These are phyloP conservation scores for Alternaria sp. DNA, from an alignment of 2,329 filamentous ascomycete species.

Conservation along the genomic window DNA sequence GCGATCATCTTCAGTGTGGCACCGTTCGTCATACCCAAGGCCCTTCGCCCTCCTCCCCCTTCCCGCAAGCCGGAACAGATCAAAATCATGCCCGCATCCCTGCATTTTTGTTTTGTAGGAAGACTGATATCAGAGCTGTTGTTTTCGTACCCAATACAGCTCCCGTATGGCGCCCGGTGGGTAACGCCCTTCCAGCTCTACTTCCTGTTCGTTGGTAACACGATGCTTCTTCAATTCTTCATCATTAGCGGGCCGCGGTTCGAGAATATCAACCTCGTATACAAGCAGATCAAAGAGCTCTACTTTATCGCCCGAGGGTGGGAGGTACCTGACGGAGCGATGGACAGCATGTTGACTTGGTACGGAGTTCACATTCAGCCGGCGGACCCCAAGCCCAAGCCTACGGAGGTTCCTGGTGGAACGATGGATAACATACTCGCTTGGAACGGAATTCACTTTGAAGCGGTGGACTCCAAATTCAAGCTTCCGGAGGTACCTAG, in stretches of 20 bases:
- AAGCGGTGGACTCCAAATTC: background rate
- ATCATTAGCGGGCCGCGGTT: background rate
- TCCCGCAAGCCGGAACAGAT: background rate
- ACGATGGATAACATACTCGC: background rate
- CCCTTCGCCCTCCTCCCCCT: background rate
- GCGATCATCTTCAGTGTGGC: background rate
- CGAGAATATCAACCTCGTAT: background rate
- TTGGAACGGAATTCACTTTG: background rate
- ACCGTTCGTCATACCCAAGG: background rate
- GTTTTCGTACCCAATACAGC: background rate
- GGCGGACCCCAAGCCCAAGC: background rate
- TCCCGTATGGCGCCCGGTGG: background rate
- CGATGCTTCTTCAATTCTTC: conserved; percentile 2
- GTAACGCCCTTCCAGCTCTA: background rate
- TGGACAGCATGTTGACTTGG: background rate
- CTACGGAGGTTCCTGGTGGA: background rate
- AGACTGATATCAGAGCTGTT: background rate
- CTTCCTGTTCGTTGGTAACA: background rate
- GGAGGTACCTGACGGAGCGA: background rate
- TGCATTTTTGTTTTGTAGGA: background rate
- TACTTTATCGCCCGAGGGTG: background rate
- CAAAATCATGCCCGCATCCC: background rate
- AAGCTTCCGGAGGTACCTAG: background rate
- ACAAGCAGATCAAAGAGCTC: background rate
- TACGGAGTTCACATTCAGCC: background rate